Evolutionary conservation across 768 basidiomycete genomes (phyloP), one percentile per base, ranked within the genome.

Genomic region (Chlorophyllum brunneum): DNA sequence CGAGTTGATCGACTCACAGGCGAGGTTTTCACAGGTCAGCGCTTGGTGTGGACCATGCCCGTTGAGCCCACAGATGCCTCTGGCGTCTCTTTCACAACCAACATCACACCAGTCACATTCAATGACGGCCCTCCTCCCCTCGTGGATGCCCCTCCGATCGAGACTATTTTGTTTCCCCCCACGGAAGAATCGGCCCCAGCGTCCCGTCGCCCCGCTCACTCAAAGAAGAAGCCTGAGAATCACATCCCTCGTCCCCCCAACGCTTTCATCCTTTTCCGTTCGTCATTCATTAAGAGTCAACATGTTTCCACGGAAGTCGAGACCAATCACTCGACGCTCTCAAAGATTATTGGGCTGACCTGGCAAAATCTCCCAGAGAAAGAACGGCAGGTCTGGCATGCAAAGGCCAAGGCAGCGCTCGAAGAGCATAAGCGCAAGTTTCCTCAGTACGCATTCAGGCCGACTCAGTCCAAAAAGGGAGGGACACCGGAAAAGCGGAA

Each of bases 241-340:
- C 86, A 90, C 64, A 87, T 92, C 56, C 88, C 88, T 15, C 86
- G 88, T 37, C 88, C 88, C 1, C 86, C 88, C 2, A 91, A 92
- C 61, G 89, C 88, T 22, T 92, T 92, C 70, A 92, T 91, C 63
- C 78, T 92, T 61, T 92, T 91, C 75, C 84, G 88, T 56, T 87
- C 86, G 0, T 83, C 85, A 0, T 90, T 90, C 68, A 87, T 90
- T 66, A 87, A 86, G 70, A 78, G 73, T 59, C 83, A 87, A 59
- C 85, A 86, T 59, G 86, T 91, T 57, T 82, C 86, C 7, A 80
- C 84, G 6, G 81, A 79, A 52, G 83, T 90, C 54, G 88, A 91
- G 72, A 86, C 86, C 26, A 89, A 86, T 64, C 88, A 89, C 69
- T 85, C 83, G 59, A 89, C 88, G 3, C 72, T 91, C 15, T 89